A percentile compares a stretch with the other conserved stretches of the same genome.
Evolutionary conservation across 768 basidiomycete genomes (phyloP).

Genomic region (Mycena rebaudengoi): DNA sequence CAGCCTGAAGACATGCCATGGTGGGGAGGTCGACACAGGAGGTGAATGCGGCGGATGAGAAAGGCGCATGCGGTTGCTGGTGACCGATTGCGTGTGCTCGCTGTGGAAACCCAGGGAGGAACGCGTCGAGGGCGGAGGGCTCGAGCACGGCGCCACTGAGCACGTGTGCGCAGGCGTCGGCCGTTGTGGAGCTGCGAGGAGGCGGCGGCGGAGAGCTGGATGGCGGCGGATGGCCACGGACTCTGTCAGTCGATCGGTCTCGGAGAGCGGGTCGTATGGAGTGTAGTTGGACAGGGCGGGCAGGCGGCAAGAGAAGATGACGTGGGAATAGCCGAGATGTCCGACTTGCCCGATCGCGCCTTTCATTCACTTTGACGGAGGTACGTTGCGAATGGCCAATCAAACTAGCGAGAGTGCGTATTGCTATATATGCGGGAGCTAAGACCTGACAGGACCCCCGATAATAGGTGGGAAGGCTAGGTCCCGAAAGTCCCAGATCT

Average conservation of each 20-base stretch:
- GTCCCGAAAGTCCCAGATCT: no score
- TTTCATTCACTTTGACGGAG: no score
- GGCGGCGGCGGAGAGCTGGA: slow-evolving; percentile 86
- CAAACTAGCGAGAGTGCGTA: no score
- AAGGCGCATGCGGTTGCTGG: slow-evolving; percentile 84
- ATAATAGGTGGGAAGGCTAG: no score
- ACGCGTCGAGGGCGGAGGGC: slow-evolving; percentile 88
- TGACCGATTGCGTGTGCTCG: slow-evolving; percentile 80
- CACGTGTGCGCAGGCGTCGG: slow-evolving; percentile 93
- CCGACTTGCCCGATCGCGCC: no score
- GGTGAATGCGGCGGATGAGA: slow-evolving; percentile 74
- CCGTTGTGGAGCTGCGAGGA: slow-evolving; percentile 87
- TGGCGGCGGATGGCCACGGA: slow-evolving; percentile 95
- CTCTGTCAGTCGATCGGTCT: slow-evolving; percentile 61
- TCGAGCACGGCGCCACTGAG: slow-evolving; percentile 97
- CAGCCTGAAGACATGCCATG: slow-evolving; percentile 95
- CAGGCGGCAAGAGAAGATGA: not conserved
- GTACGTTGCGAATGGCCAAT: no score
- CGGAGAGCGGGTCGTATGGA: slow-evolving; percentile 14
- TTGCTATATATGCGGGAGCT: no score
- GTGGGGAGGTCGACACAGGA: slow-evolving; percentile 94
- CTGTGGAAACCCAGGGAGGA: slow-evolving; percentile 83
- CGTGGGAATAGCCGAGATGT: no score
- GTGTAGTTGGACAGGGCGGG: not conserved
- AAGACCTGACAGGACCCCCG: no score